phyloP scores from a whole-genome alignment of 1,139 yeast genomes.

The Geotrichum australiense region DNA sequence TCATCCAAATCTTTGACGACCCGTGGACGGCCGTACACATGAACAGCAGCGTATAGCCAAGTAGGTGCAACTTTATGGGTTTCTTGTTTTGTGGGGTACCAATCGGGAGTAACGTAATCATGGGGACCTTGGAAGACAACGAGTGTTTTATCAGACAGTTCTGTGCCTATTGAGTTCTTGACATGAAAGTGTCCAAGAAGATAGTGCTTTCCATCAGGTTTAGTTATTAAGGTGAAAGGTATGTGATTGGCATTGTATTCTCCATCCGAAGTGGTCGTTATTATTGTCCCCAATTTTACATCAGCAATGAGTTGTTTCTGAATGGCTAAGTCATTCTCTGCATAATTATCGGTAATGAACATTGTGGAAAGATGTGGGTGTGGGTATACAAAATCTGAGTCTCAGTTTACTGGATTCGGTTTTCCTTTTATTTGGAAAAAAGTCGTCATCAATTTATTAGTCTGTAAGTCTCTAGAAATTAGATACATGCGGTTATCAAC shows the following conservation, averaged over 20 bases:
- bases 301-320: conserved; percentile 40
- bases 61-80: conserved; percentile 65
- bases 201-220: conserved; percentile 36
- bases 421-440: no score
- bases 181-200: conserved; percentile 55
- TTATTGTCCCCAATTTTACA: conserved; percentile 49
- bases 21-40: conserved; percentile 48
- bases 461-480: no score
- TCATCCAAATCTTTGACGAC: conserved; percentile 36
- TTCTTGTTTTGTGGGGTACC: conserved; percentile 48
- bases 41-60: conserved; percentile 63
- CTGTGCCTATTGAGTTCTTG: conserved; percentile 47
- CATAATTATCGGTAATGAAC: conserved; percentile 29
- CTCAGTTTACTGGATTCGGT: no score
- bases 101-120: conserved; percentile 54
- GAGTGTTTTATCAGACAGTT: conserved; percentile 38
- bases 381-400: neutral
- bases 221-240: conserved; percentile 46
- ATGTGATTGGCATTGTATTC: conserved; percentile 48
- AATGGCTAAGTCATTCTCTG: conserved; percentile 34
- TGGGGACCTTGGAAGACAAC: conserved; percentile 51
- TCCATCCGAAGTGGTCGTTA: conserved; percentile 38
- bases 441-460: no score
- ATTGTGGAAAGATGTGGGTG: conserved; percentile 11
- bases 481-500: no score